Evolutionary conservation across 352 stramenopile genomes (phyloP).

Genomic region (Globisporangium paddicum): DNA sequence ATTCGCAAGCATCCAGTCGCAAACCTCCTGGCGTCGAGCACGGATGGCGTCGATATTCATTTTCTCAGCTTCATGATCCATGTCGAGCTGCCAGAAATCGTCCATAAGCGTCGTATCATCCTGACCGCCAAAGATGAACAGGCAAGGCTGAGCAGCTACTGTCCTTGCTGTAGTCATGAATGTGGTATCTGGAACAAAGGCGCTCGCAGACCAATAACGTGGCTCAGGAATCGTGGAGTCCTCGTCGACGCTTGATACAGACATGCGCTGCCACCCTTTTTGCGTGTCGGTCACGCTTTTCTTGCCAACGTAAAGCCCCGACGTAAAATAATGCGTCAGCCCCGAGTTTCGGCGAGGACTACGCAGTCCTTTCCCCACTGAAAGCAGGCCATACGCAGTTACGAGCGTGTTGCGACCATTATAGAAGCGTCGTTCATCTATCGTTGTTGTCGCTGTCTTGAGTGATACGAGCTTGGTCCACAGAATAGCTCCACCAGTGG

Average conservation of each 20-base stretch:
- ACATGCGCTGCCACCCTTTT: slow-evolving; percentile 26
- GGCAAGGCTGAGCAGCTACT: slow-evolving; percentile 5
- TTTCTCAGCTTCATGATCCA: slow-evolving; percentile 31
- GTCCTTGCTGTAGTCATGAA: slow-evolving; percentile 4
- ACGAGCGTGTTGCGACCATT: slow-evolving; percentile 31
- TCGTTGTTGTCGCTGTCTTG: neutral
- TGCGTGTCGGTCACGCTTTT: slow-evolving; percentile 40
- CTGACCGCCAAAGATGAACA: slow-evolving; percentile 66
- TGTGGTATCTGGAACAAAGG: slow-evolving; percentile 26
- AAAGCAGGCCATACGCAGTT: slow-evolving; percentile 45
- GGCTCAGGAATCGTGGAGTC: slow-evolving; percentile 11
- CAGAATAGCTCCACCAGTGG: slow-evolving; percentile 15
- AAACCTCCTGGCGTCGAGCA: slow-evolving; percentile 20
- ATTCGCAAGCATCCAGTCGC: slow-evolving; percentile 46
- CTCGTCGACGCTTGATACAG: slow-evolving; percentile 4
- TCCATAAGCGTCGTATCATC: slow-evolving; percentile 54
- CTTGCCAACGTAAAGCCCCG: slow-evolving; percentile 24
- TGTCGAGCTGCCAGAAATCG: slow-evolving; percentile 56
- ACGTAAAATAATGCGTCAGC: slow-evolving; percentile 23
- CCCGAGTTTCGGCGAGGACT: slow-evolving; percentile 10
- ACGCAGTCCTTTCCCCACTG: slow-evolving; percentile 27
- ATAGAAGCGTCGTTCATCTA: slow-evolving; percentile 22
- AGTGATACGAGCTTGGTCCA: slow-evolving; percentile 43
- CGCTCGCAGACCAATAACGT: slow-evolving; percentile 42
- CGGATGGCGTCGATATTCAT: slow-evolving; percentile 18